Base-by-base conservation (phyloP, 495 filamentous ascomycete genomes). In the Penicillium antarcticum region DNA sequence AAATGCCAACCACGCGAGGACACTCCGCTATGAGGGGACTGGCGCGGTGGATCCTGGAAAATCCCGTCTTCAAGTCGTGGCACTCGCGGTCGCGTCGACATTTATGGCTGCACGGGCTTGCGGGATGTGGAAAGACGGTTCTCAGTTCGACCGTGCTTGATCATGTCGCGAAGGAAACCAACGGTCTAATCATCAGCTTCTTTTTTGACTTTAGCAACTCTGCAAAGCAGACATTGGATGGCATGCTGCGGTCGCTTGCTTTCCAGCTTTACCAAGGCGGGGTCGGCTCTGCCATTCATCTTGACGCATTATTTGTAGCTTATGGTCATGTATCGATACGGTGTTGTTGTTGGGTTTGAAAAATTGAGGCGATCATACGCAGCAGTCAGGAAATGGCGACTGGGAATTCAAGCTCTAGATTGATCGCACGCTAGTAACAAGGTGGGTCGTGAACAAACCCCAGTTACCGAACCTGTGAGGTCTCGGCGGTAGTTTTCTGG, bases 171-270 rank as follows among this genome's bases (percentile, higher is more conserved):
- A 46, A 48, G 12, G n/a, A 14, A 45, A 51, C 43, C 32, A 37
- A 55, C 21, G 10, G 26, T 45, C 43, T 45, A 36, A 45, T 58
- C 41, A 57, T 63, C 14, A 48, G 18, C 33, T 67, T 67, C 32
- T 66, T 68, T 53, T 69, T 69, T 51, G 62, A 67, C 42, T 66
- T 63, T 53, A 52, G 44, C 31, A 57, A 67, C 41, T 42, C 33
- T 13, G 42, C 29, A 32, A 63, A 66, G 51, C 62, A 65, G 48
- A 60, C 53, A n/a, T 38, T 52, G 0, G 59, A 67, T 23, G 34
- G 47, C 23, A 53, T 67, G 44, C 47, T 69, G 9, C 58, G 64
- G 10, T 65, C 64, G 16, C 53, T 67, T 42, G 42, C 53, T 49
- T 50, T 51, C n/a, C 59, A 69, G 38, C 55, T 69, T 53, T 54